Conservation (phyloP, 352 stramenopile species). For the Phytophthora pistaciae region DNA sequence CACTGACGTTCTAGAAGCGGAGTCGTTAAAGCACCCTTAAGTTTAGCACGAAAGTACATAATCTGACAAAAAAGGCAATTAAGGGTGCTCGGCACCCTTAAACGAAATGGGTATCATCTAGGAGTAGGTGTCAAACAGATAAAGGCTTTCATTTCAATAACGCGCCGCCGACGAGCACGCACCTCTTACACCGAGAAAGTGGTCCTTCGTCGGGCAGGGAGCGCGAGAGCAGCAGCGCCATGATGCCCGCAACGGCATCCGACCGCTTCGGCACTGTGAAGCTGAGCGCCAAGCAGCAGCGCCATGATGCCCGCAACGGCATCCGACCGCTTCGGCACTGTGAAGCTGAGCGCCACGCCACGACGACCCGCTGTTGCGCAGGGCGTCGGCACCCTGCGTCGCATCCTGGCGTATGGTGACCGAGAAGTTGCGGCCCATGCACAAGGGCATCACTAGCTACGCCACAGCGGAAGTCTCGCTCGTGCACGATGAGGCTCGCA, state of each 20-base stretch:
- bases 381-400: conserved; percentile 66
- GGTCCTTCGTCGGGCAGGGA: no score
- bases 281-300: conserved; percentile 45
- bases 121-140: no score
- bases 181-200: no score
- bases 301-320: conserved; percentile 37
- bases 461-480: conserved; percentile 79
- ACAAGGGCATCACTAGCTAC: conserved; percentile 77
- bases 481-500: conserved; percentile 58
- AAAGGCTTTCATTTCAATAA: no score
- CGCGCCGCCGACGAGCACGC: no score
- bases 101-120: no score
- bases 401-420: conserved; percentile 69
- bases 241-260: conserved; percentile 38
- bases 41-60: no score
- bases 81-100: no score
- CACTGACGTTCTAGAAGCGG: conserved; percentile 19
- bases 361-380: conserved; percentile 72
- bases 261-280: conserved; percentile 53
- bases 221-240: conserved; percentile 9
- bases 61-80: no score
- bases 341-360: conserved; percentile 67
- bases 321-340: conserved; percentile 43
- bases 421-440: conserved; percentile 65
- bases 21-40: no score